Evolutionary conservation across 2,329 filamentous ascomycete species (phyloP).

Genomic region (Aspergillus jensenii): DNA sequence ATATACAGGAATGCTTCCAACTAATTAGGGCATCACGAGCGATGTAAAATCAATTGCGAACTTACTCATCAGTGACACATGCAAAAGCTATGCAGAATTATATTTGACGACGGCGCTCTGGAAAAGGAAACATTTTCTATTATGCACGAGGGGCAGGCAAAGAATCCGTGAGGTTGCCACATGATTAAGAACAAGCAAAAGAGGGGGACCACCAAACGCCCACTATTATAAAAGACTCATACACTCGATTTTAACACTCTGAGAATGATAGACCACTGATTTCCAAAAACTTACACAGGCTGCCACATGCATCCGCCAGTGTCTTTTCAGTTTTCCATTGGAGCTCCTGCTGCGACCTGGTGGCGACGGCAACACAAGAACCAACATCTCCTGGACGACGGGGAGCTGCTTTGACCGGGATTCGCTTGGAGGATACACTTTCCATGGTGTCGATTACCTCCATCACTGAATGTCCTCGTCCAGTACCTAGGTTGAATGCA

Average conservation of each 20-base stretch:
- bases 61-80: background rate
- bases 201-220: conserved; percentile 1
- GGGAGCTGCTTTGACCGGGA: conserved; percentile 32
- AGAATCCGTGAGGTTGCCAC: background rate
- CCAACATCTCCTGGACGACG: conserved; percentile 41
- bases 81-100: background rate
- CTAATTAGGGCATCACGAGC: background rate
- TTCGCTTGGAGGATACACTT: conserved; percentile 33
- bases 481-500: conserved; percentile 43
- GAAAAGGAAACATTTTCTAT: conserved; percentile 11
- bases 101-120: background rate
- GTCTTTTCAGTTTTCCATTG: conserved; percentile 42
- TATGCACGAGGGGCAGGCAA: conserved; percentile 8
- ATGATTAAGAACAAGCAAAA: conserved; percentile 6
- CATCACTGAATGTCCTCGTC: conserved; percentile 38
- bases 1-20: background rate
- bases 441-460: conserved; percentile 42
- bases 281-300: conserved; percentile 38
- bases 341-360: conserved; percentile 55
- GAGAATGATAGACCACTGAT: conserved; percentile 31
- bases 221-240: background rate
- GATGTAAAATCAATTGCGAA: background rate
- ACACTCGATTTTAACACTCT: background rate
- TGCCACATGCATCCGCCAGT: conserved; percentile 37
- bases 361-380: conserved; percentile 39